phyloP scores from a whole-genome alignment of 169 alveolate genomes.

The Plasmodium sp. region DNA sequence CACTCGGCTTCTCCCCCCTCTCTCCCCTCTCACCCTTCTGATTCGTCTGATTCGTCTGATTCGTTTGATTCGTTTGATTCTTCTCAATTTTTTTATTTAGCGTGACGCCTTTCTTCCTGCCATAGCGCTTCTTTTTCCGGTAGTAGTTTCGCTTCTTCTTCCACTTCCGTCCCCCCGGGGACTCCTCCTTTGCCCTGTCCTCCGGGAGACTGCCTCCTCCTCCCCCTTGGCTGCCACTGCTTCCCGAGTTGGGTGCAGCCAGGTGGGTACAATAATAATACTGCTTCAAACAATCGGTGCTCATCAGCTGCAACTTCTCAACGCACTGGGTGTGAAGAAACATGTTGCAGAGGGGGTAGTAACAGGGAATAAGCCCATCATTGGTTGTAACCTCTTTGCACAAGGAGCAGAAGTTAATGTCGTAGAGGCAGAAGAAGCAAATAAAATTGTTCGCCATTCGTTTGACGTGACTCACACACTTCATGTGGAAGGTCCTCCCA shows the following conservation, averaged over 20 bases:
- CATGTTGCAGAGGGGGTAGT: conserved; percentile 75
- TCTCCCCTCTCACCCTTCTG: background rate
- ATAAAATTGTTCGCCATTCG: conserved; percentile 19
- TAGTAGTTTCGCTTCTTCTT: background rate
- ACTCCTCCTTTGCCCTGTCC: background rate
- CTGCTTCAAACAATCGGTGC: conserved; percentile 25
- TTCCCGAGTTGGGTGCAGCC: background rate
- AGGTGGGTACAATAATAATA: background rate
- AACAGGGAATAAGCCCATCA: conserved; percentile 43
- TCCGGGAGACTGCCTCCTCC: background rate
- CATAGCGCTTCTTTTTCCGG: background rate
- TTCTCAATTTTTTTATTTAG: conserved; percentile 7
- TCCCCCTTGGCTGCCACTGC: background rate
- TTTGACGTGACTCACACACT: conserved; percentile 37
- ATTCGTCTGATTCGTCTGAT: background rate
- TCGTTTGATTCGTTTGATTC: background rate
- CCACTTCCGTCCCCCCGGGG: background rate
- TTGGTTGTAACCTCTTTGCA: conserved; percentile 35
- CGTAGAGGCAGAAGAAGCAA: conserved; percentile 47
- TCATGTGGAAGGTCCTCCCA: conserved; percentile 51
- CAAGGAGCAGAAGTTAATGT: conserved; percentile 50
- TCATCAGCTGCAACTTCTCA: background rate
- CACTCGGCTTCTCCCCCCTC: background rate
- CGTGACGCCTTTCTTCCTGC: background rate
- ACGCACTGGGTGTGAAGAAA: conserved; percentile 73